These are phyloP conservation scores for Dryas integrifolia DNA, from an alignment of 331 rosid species.

Conservation along the genomic window DNA sequence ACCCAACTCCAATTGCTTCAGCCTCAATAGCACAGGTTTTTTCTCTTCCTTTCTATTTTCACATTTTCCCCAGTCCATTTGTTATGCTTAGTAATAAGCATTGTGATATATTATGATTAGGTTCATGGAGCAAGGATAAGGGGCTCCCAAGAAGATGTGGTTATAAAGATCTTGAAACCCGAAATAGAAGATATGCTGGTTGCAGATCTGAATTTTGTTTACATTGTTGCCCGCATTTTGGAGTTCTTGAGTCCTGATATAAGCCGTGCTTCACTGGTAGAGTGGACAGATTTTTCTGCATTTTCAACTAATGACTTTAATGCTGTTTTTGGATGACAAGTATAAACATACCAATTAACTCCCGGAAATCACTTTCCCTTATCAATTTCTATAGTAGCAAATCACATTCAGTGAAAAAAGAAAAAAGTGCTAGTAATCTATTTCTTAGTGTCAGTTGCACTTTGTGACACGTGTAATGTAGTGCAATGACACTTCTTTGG, in stretches of 20 bases:
- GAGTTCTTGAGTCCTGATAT: conserved; percentile 94
- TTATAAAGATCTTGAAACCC: conserved; percentile 92
- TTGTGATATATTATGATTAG: conserved; percentile 38
- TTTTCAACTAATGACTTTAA: conserved; percentile 15
- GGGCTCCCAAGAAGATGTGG: conserved; percentile 88
- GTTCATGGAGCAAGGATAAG: conserved; percentile 92
- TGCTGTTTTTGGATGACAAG: neutral
- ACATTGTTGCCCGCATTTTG: conserved; percentile 80
- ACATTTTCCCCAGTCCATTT: conserved; percentile 5
- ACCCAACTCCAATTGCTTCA: conserved; percentile 85
- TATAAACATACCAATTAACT: neutral
- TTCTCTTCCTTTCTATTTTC: conserved; percentile 20
- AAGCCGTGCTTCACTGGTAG: conserved; percentile 86
- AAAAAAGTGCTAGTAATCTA: neutral
- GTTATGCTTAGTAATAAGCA: conserved; percentile 21
- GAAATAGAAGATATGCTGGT: conserved; percentile 89
- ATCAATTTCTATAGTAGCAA: neutral
- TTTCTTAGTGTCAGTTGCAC: neutral
- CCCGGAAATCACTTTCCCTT: neutral
- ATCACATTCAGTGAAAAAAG: neutral
- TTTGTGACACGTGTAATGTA: neutral
- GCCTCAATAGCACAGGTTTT: conserved; percentile 94
- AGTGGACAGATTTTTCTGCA: conserved; percentile 15
- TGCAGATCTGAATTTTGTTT: conserved; percentile 90
- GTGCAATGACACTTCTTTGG: neutral